Base-by-base conservation (phyloP, 768 basidiomycete species). In the Psilocybe tampanensis region DNA sequence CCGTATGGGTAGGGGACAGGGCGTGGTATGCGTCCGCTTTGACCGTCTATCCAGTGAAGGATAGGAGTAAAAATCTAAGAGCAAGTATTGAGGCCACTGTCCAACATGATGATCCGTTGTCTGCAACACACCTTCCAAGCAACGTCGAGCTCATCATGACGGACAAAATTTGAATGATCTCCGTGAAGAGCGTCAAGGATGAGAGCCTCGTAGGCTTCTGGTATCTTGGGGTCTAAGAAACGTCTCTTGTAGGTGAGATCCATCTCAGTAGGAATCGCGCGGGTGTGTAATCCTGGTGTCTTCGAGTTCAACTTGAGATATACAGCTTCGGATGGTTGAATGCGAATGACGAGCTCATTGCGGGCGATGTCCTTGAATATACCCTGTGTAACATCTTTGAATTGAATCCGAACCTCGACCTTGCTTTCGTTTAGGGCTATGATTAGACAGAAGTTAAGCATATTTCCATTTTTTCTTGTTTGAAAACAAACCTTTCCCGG, bases 141-240 rank as follows among this genome's bases (percentile, higher is more conserved):
- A 51, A 89, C 88, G 67, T 98, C 96, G 64, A 99, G 80, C 74
- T 99, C 96, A 73, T 99, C 96, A 71, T 98, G 85, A 60, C 96
- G 87, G 56, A 99, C 96, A 78, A 99, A 99, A 80, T 99, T 99
- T 23, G 94, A 96, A 75, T 98, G 95, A 68, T 99, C 96, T n/a
- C 96, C 96, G 70, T 89, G 92, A 73, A 99, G 82, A 13, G 94
- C 93, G 68, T 99, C 96, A 56, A 98, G 80, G 68, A 99, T 95
- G 58, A 99, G 86, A 9, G 90, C 89, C 76, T 98, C 93, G 71
- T 97, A 96, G 29, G 95, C 96, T 77, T 97, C 96, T 26, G 97
- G 97, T 60, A 99, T 98, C 73, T 89, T 88, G 47, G 86, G 73
- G 59, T 97, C 95, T 39, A 85, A 76, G 80, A 98, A 99, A 44